A percentile compares a stretch with the other conserved stretches of the same genome.
Evolutionary conservation across 1,284 basidiomycete genomes (phyloP).

Genomic region (Ustilago xerochloae): DNA sequence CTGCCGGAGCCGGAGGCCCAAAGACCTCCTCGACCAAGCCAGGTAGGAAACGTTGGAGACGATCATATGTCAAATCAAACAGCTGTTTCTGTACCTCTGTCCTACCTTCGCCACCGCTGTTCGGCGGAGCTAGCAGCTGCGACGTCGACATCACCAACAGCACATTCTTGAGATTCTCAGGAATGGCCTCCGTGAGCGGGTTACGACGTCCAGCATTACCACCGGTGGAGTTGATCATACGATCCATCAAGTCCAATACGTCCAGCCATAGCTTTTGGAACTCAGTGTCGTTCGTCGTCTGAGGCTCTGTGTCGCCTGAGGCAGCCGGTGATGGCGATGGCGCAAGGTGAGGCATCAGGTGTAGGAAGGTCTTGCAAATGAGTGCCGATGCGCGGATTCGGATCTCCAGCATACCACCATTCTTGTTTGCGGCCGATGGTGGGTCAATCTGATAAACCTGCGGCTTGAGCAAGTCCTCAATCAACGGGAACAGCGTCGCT

Average conservation of each 20-base stretch:
- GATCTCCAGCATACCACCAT: conserved; percentile 84
- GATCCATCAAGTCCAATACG: conserved; percentile 89
- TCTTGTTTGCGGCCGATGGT: conserved; percentile 51
- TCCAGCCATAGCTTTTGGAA: conserved; percentile 86
- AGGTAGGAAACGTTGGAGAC: conserved; percentile 54
- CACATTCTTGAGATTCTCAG: conserved; percentile 96
- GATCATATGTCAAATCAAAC: conserved; percentile 49
- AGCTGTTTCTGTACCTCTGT: conserved; percentile 25
- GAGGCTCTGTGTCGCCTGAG: no score
- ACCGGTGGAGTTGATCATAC: conserved; percentile 79
- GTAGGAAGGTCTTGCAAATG: conserved; percentile 94
- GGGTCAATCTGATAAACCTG: conserved; percentile 83
- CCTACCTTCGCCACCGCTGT: not conserved
- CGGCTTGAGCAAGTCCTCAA: conserved; percentile 90
- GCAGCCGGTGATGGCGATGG: no score
- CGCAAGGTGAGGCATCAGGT: conserved; percentile 76
- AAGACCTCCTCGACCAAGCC: conserved; percentile 56
- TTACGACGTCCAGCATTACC: conserved; percentile 35
- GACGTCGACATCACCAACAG: conserved; percentile 94
- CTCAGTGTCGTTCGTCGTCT: conserved; percentile 71
- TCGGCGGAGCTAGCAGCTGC: conserved; percentile 73
- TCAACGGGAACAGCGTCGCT: conserved; percentile 86
- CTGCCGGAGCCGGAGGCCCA: conserved; percentile 1
- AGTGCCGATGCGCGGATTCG: conserved; percentile 85
- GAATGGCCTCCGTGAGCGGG: conserved; percentile 82